Evolutionary conservation across 2,329 filamentous ascomycete genomes (phyloP).

Genomic region (Penicillium sp.): DNA sequence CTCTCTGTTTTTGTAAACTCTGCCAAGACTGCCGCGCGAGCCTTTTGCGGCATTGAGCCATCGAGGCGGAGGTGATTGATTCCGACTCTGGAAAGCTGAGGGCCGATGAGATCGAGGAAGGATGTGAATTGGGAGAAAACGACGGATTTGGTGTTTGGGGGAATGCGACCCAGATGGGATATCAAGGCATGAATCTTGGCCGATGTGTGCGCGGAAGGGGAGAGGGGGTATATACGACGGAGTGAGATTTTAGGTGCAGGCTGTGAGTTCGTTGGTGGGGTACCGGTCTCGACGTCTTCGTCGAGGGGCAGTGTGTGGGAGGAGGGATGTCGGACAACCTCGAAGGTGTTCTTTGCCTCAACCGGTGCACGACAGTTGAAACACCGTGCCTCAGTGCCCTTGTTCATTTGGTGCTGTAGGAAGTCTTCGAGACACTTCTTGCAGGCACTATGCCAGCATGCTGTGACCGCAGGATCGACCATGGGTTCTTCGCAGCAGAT

Average conservation of each 20-base stretch:
- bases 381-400: slow-evolving; percentile 74
- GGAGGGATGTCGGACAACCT: slow-evolving; percentile 75
- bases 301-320: slow-evolving; percentile 47
- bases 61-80: slow-evolving; percentile 87
- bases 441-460: slow-evolving; percentile 97
- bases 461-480: slow-evolving; percentile 89
- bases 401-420: slow-evolving; percentile 82
- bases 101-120: slow-evolving; percentile 87
- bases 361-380: slow-evolving; percentile 88
- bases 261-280: slow-evolving; percentile 35
- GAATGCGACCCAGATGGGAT: slow-evolving; percentile 69
- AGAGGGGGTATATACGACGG: slow-evolving; percentile 63
- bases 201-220: slow-evolving; percentile 60
- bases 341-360: slow-evolving; percentile 82
- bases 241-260: slow-evolving; percentile 58
- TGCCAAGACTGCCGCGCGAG: slow-evolving; percentile 73
- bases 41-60: slow-evolving; percentile 84
- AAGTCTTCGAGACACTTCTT: slow-evolving; percentile 89
- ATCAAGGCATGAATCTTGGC: slow-evolving; percentile 86
- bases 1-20: slow-evolving; percentile 63
- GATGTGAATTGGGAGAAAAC: slow-evolving; percentile 98
- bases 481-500: slow-evolving; percentile 96
- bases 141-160: slow-evolving; percentile 78
- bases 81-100: slow-evolving; percentile 69
- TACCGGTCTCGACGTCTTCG: slow-evolving; percentile 43